Evolutionary conservation across 192 early-diverging fungal species (phyloP).

Genomic region (Dissophora ornata): DNA sequence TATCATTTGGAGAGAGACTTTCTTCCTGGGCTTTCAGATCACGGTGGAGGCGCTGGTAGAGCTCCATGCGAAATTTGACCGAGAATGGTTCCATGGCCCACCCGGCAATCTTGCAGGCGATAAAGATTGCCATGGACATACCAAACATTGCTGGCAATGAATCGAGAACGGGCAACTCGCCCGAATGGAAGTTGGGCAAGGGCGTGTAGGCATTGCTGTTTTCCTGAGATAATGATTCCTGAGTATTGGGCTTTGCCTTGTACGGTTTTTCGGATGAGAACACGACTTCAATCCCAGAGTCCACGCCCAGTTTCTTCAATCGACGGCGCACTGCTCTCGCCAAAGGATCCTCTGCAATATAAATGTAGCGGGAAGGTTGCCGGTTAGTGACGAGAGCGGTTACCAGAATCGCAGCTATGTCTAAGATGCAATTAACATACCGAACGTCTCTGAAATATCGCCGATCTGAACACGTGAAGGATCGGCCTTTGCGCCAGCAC

Average conservation of each 20-base stretch:
- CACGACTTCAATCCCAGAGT: slow-evolving; percentile 85
- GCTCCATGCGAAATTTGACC: slow-evolving; percentile 77
- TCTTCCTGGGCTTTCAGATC: slow-evolving; percentile 68
- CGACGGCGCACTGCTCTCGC: slow-evolving; percentile 85
- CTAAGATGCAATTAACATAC: too few species aligned
- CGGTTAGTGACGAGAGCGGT: too few species aligned
- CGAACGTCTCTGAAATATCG: slow-evolving; percentile 92
- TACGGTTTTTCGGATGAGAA: slow-evolving; percentile 97
- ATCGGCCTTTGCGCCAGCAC: slow-evolving; percentile 96
- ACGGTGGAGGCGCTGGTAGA: slow-evolving; percentile 79
- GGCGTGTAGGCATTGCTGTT: slow-evolving; percentile 86
- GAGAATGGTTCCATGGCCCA: slow-evolving; percentile 77
- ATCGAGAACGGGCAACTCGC: slow-evolving; percentile 76
- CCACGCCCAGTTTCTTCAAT: slow-evolving; percentile 76
- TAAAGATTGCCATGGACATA: slow-evolving; percentile 89
- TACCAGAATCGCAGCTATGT: too few species aligned
- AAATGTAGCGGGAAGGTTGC: neutral
- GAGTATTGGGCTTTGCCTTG: too few species aligned
- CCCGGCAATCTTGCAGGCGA: slow-evolving; percentile 74
- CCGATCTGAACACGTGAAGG: slow-evolving; percentile 95
- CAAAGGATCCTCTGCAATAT: slow-evolving; percentile 83
- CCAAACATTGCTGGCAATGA: slow-evolving; percentile 97
- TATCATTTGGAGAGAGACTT: neutral
- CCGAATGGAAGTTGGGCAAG: slow-evolving; percentile 87
- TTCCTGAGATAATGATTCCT: too few species aligned